A percentile compares a stretch with the other conserved stretches of the same genome.
Conservation (phyloP, 2,329 filamentous ascomycete genomes). For the Atkinsonella texensis region DNA sequence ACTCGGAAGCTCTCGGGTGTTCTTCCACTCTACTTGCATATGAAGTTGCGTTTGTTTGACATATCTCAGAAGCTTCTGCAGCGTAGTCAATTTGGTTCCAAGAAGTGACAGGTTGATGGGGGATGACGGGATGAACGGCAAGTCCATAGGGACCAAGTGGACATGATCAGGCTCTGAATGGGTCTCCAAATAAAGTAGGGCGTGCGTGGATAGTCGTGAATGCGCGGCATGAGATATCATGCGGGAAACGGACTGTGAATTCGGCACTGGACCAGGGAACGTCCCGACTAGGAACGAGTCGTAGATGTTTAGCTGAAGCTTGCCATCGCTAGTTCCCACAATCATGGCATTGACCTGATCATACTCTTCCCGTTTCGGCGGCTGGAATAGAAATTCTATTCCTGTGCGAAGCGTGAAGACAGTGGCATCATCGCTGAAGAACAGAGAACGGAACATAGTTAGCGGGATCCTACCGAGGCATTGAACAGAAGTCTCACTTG, state of each 20-base stretch:
- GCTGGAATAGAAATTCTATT: conserved; percentile 57
- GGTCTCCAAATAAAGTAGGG: conserved; percentile 45
- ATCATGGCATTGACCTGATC: conserved; percentile 72
- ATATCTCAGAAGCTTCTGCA: conserved; percentile 81
- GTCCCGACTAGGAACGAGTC: conserved; percentile 71
- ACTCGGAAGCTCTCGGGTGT: conserved; percentile 64
- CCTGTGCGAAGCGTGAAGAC: conserved; percentile 60
- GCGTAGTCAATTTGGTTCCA: conserved; percentile 72
- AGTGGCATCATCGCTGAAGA: conserved; percentile 35
- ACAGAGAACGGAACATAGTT: not conserved
- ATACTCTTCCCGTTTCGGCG: conserved; percentile 49
- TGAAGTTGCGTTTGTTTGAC: conserved; percentile 69
- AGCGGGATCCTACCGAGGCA: not conserved
- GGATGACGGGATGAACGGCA: conserved; percentile 69
- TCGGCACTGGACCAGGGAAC: conserved; percentile 38
- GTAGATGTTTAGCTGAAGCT: conserved; percentile 68
- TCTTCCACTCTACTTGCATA: conserved; percentile 72
- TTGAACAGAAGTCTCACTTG: not conserved
- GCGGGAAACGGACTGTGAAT: conserved; percentile 15
- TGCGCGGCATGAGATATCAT: conserved; percentile 57
- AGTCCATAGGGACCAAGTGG: conserved; percentile 61
- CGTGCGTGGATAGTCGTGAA: conserved; percentile 62
- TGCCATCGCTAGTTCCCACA: conserved; percentile 58
- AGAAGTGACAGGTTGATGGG: conserved; percentile 74
- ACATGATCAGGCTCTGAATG: conserved; percentile 20